Percentiles rank a stretch among this genome's conserved stretches.
These are phyloP conservation scores for Debaryomyces hansenii DNA, from an alignment of 805 yeast genomes.

Conservation along the genomic window DNA sequence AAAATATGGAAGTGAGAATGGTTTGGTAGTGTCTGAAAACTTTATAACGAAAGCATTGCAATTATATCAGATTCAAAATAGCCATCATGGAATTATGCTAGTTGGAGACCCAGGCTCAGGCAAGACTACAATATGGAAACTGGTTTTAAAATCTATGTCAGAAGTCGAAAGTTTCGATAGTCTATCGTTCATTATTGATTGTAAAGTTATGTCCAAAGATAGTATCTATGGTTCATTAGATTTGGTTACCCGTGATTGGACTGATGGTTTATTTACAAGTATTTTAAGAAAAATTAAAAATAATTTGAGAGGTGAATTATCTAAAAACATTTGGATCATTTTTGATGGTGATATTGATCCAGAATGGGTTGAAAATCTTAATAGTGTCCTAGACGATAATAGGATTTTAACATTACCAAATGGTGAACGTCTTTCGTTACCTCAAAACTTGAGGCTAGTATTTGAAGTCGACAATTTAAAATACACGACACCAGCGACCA, in stretches of 20 bases:
- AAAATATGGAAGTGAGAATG: slow-evolving; percentile 25
- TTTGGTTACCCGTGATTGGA: slow-evolving; percentile 83
- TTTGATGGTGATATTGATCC: slow-evolving; percentile 96
- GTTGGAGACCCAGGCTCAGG: slow-evolving; percentile 80
- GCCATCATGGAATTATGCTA: slow-evolving; percentile 78
- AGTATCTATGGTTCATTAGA: slow-evolving; percentile 72
- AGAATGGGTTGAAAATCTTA: slow-evolving; percentile 86
- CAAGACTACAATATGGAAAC: slow-evolving; percentile 56
- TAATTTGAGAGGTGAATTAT: slow-evolving; percentile 58
- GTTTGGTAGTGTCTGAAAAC: slow-evolving; percentile 28
- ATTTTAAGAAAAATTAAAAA: slow-evolving; percentile 58
- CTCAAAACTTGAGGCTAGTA: slow-evolving; percentile 59
- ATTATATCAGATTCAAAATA: slow-evolving; percentile 55
- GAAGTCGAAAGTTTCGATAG: slow-evolving; percentile 34
- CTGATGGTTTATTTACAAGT: slow-evolving; percentile 78
- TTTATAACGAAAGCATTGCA: slow-evolving; percentile 64
- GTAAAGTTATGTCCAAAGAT: slow-evolving; percentile 71
- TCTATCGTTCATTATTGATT: slow-evolving; percentile 55
- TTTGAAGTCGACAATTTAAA: slow-evolving; percentile 74
- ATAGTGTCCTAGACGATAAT: slow-evolving; percentile 90
- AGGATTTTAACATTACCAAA: slow-evolving; percentile 77
- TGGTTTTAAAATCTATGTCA: slow-evolving; percentile 47
- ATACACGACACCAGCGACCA: slow-evolving; percentile 85
- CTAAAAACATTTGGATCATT: slow-evolving; percentile 67
- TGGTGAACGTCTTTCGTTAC: slow-evolving; percentile 79